Evolutionary conservation across 306 rosid genomes (phyloP).

Genomic region (Casuarina glauca): DNA sequence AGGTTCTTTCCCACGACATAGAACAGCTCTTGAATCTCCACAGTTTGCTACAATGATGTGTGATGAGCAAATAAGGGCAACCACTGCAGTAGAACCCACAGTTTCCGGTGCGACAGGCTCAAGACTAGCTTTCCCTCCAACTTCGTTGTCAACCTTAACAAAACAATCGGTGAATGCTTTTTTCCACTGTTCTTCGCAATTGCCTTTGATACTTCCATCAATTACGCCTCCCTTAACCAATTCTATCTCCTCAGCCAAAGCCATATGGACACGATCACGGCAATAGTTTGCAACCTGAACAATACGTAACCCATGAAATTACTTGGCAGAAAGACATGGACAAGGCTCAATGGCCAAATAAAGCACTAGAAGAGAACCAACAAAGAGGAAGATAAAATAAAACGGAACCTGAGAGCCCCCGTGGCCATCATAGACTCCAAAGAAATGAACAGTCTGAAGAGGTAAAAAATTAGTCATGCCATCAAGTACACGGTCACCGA

Average conservation of each 20-base stretch:
- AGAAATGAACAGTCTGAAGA: conserved; percentile 70
- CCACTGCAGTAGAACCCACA: conserved; percentile 91
- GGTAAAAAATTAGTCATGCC: conserved; percentile 53
- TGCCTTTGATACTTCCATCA: conserved; percentile 39
- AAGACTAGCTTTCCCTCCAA: conserved; percentile 62
- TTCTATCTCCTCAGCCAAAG: conserved; percentile 83
- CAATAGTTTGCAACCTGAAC: conserved; percentile 83
- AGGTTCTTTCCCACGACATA: conserved; percentile 85
- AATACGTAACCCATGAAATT: conserved; percentile 19
- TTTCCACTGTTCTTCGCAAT: conserved; percentile 77
- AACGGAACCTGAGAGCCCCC: conserved; percentile 79
- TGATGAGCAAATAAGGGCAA: conserved; percentile 73
- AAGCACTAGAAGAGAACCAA: conserved; percentile 6
- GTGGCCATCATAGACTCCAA: conserved; percentile 92
- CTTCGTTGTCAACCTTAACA: conserved; percentile 76
- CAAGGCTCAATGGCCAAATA: conserved; percentile 1
- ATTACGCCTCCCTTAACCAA: conserved; percentile 44
- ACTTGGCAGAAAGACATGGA: conserved; percentile 4
- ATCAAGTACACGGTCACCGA: conserved; percentile 57
- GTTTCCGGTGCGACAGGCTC: conserved; percentile 88
- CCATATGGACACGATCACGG: conserved; percentile 71
- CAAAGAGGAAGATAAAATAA: neutral
- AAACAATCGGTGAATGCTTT: conserved; percentile 69
- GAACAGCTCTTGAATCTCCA: conserved; percentile 95
- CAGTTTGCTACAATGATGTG: conserved; percentile 83